A percentile compares a stretch with the other conserved stretches of the same genome.
Evolutionary conservation across 148 eudicot genomes (phyloP).

Genomic region (Camellia sinensis): DNA sequence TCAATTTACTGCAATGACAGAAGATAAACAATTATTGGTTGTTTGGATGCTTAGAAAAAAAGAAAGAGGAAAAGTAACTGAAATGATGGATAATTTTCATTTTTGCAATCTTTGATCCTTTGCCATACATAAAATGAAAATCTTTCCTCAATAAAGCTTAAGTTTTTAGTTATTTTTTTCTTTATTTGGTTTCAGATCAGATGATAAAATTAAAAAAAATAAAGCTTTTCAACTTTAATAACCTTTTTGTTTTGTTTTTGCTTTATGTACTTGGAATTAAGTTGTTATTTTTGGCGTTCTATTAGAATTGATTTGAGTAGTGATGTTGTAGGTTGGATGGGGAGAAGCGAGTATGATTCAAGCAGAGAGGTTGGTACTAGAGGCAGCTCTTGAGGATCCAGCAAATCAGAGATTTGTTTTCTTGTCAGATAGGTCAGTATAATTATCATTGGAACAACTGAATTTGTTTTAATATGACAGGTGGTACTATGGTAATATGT

Average conservation of each 20-base stretch:
- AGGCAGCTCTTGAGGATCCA: slow-evolving; percentile 84
- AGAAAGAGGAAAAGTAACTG: not conserved
- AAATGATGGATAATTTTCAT: no score
- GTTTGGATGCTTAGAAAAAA: not conserved
- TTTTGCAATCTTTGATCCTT: not conserved
- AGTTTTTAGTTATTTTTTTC: not conserved
- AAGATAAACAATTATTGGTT: not conserved
- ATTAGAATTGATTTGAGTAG: slow-evolving; percentile 10
- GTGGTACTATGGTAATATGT: not conserved
- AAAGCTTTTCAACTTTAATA: not conserved
- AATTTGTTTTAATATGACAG: not conserved
- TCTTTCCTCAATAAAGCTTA: not conserved
- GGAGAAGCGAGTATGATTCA: slow-evolving; percentile 90
- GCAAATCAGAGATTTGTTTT: slow-evolving; percentile 94
- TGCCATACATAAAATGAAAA: not conserved
- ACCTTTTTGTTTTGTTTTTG: not conserved
- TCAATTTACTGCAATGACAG: not conserved
- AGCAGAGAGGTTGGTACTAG: slow-evolving; percentile 88
- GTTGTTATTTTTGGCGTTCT: slow-evolving; percentile 6
- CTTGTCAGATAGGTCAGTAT: slow-evolving; percentile 80
- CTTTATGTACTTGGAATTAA: not conserved
- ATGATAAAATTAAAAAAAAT: not conserved
- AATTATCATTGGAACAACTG: not conserved
- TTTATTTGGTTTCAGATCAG: not conserved
- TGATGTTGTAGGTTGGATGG: slow-evolving; percentile 75